Evolutionary conservation across 2,329 filamentous ascomycete genomes (phyloP).

Genomic region (Pseudogymnoascus sp.): DNA sequence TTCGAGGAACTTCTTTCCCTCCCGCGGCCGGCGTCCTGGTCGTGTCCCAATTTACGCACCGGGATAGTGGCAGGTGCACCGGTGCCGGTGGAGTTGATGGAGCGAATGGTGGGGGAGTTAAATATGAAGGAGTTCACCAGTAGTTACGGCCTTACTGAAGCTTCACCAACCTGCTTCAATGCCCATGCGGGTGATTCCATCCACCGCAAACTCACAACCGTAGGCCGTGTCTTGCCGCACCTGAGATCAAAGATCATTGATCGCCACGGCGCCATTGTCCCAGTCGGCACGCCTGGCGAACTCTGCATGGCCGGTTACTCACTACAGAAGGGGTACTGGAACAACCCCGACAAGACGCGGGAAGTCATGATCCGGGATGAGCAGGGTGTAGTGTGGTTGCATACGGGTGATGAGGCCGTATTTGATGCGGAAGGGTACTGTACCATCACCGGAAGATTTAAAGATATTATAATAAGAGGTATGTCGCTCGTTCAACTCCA

Average conservation of each 20-base stretch:
- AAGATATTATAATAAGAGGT: constrained; percentile 73
- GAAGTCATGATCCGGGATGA: constrained; percentile 50
- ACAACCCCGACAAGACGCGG: constrained; percentile 68
- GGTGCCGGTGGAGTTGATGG: constrained; percentile 69
- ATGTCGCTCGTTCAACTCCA: constrained; percentile 10
- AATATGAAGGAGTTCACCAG: constrained; percentile 70
- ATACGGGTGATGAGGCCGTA: constrained; percentile 64
- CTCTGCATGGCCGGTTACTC: constrained; percentile 75
- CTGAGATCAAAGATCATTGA: constrained; percentile 72
- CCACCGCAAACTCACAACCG: constrained; percentile 59
- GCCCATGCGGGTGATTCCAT: constrained; percentile 67
- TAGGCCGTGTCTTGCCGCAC: constrained; percentile 71
- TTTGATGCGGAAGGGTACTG: constrained; percentile 65
- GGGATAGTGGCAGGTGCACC: constrained; percentile 76
- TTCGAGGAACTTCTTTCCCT: constrained; percentile 25
- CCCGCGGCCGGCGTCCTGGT: constrained; percentile 10
- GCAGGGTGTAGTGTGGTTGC: constrained; percentile 52
- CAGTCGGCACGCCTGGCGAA: constrained; percentile 63
- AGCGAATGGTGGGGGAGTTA: constrained; percentile 61
- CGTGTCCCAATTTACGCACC: constrained; percentile 53
- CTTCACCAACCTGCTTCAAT: constrained; percentile 74
- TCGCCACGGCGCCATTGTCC: constrained; percentile 56
- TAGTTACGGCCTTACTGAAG: constrained; percentile 65
- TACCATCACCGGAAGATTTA: constrained; percentile 67
- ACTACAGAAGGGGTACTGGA: constrained; percentile 60